These are phyloP conservation scores for Pythium folliculosum DNA, from an alignment of 352 stramenopile species.

Conservation along the genomic window DNA sequence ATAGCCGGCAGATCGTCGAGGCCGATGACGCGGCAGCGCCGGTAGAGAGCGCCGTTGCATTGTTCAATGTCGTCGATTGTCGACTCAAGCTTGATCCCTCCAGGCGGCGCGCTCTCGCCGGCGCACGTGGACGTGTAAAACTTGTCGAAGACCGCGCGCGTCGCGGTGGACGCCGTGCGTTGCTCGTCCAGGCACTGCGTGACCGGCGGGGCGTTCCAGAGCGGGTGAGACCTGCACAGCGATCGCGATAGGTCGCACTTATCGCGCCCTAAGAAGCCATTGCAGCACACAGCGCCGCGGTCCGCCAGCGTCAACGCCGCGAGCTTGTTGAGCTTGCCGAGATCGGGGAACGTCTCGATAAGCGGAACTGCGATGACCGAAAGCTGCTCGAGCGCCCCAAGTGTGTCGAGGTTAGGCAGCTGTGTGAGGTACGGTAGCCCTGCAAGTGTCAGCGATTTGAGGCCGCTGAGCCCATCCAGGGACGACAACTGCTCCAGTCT, in stretches of 20 bases:
- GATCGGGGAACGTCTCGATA: background rate
- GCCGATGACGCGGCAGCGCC: conserved; percentile 17
- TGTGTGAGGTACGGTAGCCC: background rate
- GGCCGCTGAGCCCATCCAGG: background rate
- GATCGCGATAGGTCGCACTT: conserved; percentile 16
- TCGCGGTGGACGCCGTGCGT: background rate
- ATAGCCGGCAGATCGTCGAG: conserved; percentile 15
- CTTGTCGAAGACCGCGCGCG: background rate
- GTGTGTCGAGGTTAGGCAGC: background rate
- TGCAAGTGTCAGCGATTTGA: conserved; percentile 4
- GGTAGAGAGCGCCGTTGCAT: conserved; percentile 21
- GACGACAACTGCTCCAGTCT: background rate
- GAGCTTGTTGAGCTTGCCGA: background rate
- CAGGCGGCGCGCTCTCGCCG: conserved; percentile 6
- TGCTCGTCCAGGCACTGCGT: background rate
- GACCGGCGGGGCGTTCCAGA: background rate
- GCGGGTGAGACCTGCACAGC: conserved; percentile 1
- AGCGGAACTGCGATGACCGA: background rate
- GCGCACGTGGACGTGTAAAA: conserved; percentile 22
- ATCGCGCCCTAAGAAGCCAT: conserved; percentile 16
- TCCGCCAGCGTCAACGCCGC: background rate
- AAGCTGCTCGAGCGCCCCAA: background rate
- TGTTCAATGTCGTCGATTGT: background rate
- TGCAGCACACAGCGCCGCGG: conserved; percentile 17
- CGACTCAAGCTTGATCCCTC: background rate